Base-by-base conservation (phyloP, 1,284 basidiomycete species). In the Sporisorium scitamineum region DNA sequence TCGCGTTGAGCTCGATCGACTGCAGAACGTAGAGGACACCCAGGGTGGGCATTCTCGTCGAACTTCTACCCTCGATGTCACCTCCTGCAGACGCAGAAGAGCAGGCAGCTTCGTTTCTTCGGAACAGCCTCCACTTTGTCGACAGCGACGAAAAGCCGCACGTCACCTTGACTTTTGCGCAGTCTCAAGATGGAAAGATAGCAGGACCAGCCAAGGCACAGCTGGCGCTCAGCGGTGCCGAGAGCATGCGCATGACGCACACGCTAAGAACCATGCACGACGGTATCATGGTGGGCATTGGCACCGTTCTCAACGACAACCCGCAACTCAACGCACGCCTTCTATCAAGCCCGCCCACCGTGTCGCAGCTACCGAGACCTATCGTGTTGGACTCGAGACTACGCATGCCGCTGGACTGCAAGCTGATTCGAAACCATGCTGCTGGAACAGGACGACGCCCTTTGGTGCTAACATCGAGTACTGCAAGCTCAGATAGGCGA, bases 241-340 rank as follows among this genome's bases (percentile, higher is more conserved):
- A 97, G 82, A 95, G 93, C 85, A 93, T 96, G 92, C 80, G 90
- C 50, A 94, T 99, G 93, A 98, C 96, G 14, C 96, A 98, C 86
- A 92, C 92, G 94, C 64, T 87, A 2, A 55, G 86, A 22, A 80
- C 92, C 0, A 90, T 94, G 89, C 95, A 98, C 86, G 93, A 97
- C 83, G 94, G 90, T 10, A 97, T 99, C 70, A 87, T 99, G 31
- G 89, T 99, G 47, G 96, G 96, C 6, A 90, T 96, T 45, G 93
- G 93, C 5, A 98, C 96, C 0, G 90, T 94, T 13, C 86, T 94
- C 52, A 94, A 94, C 78, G 96, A 99, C 80, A 89, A 99, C 85
- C 96, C 96, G 11, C 92, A 96, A 80, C 88, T 99, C 24, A 97
- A 95, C 83, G 91, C 74, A 18, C 51, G 74, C 0, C 57, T 76